A percentile compares a stretch with the other conserved stretches of the same genome.
phyloP scores from a whole-genome alignment of 257 asterid genomes.

The Solanum ossicruentum region DNA sequence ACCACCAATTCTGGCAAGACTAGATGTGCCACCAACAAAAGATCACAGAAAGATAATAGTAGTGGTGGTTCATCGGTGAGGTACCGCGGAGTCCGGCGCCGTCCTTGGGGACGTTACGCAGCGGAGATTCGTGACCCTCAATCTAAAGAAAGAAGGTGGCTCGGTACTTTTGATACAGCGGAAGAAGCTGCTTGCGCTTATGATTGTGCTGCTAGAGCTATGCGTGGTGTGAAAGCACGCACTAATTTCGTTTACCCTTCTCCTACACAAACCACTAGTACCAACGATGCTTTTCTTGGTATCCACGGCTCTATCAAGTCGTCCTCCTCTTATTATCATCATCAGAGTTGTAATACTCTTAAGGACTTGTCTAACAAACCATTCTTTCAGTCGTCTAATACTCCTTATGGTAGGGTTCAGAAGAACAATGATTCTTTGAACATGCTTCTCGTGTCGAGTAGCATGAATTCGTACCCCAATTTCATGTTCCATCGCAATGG shows the following conservation, averaged over 20 bases:
- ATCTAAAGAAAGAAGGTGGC: conserved; percentile 84
- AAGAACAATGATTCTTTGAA: background rate
- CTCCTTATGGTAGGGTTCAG: conserved; percentile 10
- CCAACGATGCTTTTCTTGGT: background rate
- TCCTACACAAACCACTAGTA: background rate
- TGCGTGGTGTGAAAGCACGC: conserved; percentile 82
- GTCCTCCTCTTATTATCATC: background rate
- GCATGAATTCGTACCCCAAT: background rate
- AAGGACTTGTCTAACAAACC: background rate
- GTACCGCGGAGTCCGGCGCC: conserved; percentile 90
- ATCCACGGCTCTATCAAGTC: background rate
- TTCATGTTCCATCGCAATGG: background rate
- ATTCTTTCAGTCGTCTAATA: background rate
- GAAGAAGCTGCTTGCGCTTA: conserved; percentile 95
- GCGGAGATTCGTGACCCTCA: conserved; percentile 91
- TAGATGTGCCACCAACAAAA: conserved; percentile 23
- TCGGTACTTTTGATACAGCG: conserved; percentile 87
- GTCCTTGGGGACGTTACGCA: conserved; percentile 96
- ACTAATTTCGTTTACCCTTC: conserved; percentile 79
- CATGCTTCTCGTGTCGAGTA: conserved; percentile 4
- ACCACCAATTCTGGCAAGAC: conserved; percentile 10
- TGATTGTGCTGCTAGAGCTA: conserved; percentile 87
- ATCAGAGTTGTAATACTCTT: background rate
- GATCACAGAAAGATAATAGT: conserved; percentile 30
- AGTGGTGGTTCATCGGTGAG: conserved; percentile 19